Base-by-base conservation (phyloP, 441 rosid genomes). In the Populus hybrid region DNA sequence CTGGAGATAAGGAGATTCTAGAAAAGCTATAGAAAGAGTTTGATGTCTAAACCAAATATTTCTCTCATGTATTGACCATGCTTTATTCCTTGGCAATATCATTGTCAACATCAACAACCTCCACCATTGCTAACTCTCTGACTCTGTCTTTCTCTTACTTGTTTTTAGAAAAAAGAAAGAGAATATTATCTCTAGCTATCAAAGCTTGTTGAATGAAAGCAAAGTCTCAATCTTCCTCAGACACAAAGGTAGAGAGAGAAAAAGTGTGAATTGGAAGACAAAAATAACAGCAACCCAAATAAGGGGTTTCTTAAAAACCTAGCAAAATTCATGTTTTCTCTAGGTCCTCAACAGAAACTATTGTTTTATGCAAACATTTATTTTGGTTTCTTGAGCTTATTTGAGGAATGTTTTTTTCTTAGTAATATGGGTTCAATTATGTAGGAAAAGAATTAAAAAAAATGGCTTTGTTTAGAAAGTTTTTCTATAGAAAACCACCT, bases 401-500 rank as follows among this genome's bases (percentile, higher is more conserved):
- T 29, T 45, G 63, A 42, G 77, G 69, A 26, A n/a, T 53, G 77
- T 12, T 18, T 50, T 72, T 23, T 26, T 28, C 74, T 75, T 69
- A 79, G 80, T 78, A 86, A 83, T 87, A 84, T 75, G 84, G 81
- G 64, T 81, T 78, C 82, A 75, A 82, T 81, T 65, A 63, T 31
- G 70, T 23, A 74, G 73, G n/a, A 53, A 53, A 53, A 53, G 0
- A 72, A 40, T 3, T 29, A 29, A 29, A 29, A 29, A 59, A 42
- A 64, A 94, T 94, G 99, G 97, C 92, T 69, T 81, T 93, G 83
- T 88, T 93, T 50, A 87, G 94, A 78, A 93, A 91, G 89, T 84
- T 93, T 76, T 93, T 94, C 84, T 83, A 86, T 36, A 81, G 90
- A 82, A 94, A 90, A 77, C 94, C 97, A 66, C 97, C 99, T 63